A percentile compares a stretch with the other conserved stretches of the same genome.
These are phyloP conservation scores for Liquidambar formosana DNA, from an alignment of 164 flowering plant species.

Conservation along the genomic window DNA sequence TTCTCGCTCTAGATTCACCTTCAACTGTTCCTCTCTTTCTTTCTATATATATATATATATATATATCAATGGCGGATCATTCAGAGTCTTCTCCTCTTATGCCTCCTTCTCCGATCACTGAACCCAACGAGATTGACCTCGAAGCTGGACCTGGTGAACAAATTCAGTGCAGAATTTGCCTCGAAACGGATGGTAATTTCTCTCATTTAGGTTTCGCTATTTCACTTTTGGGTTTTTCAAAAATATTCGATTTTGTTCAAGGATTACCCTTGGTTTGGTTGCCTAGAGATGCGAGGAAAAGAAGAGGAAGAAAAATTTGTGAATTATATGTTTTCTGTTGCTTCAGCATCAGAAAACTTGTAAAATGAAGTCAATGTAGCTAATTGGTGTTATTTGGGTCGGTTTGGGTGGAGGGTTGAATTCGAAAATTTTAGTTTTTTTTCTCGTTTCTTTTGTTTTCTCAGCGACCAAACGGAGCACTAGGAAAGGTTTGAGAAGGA, in stretches of 20 bases:
- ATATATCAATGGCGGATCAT: slow-evolving; percentile 44
- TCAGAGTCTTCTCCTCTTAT: slow-evolving; percentile 62
- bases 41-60: neutral
- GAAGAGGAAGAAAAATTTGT: no score
- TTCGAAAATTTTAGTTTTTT: no score
- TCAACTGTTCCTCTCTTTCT: neutral
- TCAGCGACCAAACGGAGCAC: no score
- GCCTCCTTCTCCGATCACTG: slow-evolving; percentile 50
- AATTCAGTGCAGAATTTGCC: slow-evolving; percentile 98
- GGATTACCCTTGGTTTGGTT: neutral
- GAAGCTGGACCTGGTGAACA: slow-evolving; percentile 93
- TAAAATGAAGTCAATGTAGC: no score
- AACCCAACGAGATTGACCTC: slow-evolving; percentile 68
- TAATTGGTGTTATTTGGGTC: no score
- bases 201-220: neutral
- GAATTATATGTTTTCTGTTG: no score
- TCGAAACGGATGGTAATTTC: slow-evolving; percentile 80
- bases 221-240: neutral
- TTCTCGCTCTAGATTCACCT: slow-evolving; percentile 5
- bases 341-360: no score
- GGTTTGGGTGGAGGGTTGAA: no score
- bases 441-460: no score
- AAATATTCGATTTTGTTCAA: neutral
- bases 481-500: no score
- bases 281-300: neutral